A percentile compares a stretch with the other conserved stretches of the same genome.
phyloP scores from a whole-genome alignment of 2,329 filamentous ascomycete species.

The Cladosporium sp. region DNA sequence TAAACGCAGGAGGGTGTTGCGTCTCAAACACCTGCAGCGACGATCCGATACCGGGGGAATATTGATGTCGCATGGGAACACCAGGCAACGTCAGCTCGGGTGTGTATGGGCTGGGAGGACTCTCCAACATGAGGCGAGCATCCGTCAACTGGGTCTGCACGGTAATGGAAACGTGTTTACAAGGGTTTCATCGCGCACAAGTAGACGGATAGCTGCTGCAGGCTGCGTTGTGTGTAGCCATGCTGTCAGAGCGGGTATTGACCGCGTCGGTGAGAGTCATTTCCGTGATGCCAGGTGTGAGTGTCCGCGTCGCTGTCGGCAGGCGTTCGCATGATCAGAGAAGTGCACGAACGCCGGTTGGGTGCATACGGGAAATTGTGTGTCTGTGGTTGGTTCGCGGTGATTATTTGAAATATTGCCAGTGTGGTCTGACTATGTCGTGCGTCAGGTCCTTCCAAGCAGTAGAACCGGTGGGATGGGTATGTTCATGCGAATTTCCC shows the following conservation, averaged over 20 bases:
- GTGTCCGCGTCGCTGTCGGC: not conserved
- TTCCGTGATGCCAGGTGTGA: not conserved
- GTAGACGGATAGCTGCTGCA: slow-evolving; percentile 10
- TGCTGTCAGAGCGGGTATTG: slow-evolving; percentile 10
- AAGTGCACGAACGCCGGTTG: not conserved
- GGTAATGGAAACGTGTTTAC: slow-evolving; percentile 10
- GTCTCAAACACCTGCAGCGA: not conserved
- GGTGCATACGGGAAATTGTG: not conserved
- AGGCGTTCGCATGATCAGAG: slow-evolving; percentile 9
- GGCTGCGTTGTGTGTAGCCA: slow-evolving; percentile 12
- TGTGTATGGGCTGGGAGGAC: too few species aligned
- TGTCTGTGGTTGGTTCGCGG: not conserved
- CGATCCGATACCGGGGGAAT: not conserved
- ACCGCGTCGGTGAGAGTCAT: slow-evolving; percentile 12
- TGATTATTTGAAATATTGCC: not conserved
- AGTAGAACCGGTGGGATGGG: too few species aligned
- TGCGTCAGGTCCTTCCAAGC: not conserved
- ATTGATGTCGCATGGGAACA: not conserved
- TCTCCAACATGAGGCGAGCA: not conserved
- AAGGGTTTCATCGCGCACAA: slow-evolving; percentile 7
- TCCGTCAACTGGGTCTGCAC: not conserved
- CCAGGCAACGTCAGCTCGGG: not conserved
- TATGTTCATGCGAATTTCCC: too few species aligned
- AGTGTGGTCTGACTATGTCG: not conserved
- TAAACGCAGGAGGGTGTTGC: slow-evolving; percentile 2